These are phyloP conservation scores for Suillus discolor DNA, from an alignment of 768 basidiomycete genomes.

Conservation along the genomic window DNA sequence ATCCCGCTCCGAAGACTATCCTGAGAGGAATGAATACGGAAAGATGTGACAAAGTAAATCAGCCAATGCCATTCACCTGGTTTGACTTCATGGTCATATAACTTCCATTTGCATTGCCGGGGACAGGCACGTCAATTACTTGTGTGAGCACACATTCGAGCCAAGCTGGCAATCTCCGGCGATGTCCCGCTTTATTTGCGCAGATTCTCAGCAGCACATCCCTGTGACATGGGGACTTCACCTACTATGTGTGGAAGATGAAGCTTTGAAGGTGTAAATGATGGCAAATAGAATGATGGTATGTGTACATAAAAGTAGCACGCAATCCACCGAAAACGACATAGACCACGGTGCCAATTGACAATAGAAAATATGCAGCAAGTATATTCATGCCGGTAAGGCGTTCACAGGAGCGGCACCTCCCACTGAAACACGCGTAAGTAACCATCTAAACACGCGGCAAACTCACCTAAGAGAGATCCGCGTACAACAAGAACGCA, in stretches of 20 bases:
- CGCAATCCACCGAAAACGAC: slow-evolving; percentile 24
- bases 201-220: background rate
- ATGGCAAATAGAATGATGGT: slow-evolving; percentile 37
- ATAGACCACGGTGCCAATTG: slow-evolving; percentile 30
- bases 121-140: slow-evolving; percentile 19
- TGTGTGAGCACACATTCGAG: slow-evolving; percentile 17
- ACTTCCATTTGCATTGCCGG: slow-evolving; percentile 19
- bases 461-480: slow-evolving; percentile 31
- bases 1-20: slow-evolving; percentile 32
- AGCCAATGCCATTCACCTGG: slow-evolving; percentile 1
- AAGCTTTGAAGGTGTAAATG: slow-evolving; percentile 25
- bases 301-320: slow-evolving; percentile 24
- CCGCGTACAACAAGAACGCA: slow-evolving; percentile 41
- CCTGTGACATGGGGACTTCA: background rate
- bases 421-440: slow-evolving; percentile 17
- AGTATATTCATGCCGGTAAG: slow-evolving; percentile 36
- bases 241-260: slow-evolving; percentile 21
- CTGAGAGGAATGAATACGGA: background rate
- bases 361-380: slow-evolving; percentile 35
- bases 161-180: slow-evolving; percentile 64
- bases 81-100: slow-evolving; percentile 24
- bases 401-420: slow-evolving; percentile 32
- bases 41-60: background rate
- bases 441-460: background rate
- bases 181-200: slow-evolving; percentile 42